phyloP scores from a whole-genome alignment of 176 grass and related monocot genomes.

The Paspalum vaginatum region DNA sequence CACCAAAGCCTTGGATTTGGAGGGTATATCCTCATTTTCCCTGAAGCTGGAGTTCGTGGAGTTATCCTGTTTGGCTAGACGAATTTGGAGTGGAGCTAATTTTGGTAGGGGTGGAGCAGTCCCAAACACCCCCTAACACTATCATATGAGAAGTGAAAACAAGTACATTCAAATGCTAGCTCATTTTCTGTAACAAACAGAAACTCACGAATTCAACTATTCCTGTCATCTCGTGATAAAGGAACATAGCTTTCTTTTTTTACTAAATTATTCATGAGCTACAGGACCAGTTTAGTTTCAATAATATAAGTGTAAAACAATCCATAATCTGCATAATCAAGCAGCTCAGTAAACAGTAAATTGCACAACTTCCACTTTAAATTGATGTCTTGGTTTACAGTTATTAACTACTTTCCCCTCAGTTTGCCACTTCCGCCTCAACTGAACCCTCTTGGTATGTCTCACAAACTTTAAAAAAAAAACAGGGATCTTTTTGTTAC shows the following conservation, averaged over 20 bases:
- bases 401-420: neutral
- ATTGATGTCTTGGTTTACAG: neutral
- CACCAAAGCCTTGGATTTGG: too few species aligned
- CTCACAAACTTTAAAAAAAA: neutral
- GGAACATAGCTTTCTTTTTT: neutral
- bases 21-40: too few species aligned
- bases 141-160: neutral
- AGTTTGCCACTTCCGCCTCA: neutral
- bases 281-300: neutral
- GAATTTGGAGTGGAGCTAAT: too few species aligned
- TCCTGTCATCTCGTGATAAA: neutral
- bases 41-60: too few species aligned
- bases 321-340: neutral
- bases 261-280: neutral
- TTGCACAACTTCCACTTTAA: neutral
- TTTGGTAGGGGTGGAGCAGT: too few species aligned
- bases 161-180: slow-evolving; percentile 1
- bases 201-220: neutral
- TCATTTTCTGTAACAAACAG: slow-evolving; percentile 1
- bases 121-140: too few species aligned
- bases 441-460: neutral
- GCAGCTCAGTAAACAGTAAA: neutral
- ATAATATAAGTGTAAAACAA: neutral
- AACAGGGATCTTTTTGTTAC: neutral
- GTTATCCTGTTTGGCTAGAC: too few species aligned